phyloP scores from a whole-genome alignment of 768 basidiomycete genomes.

The Harrya chromipes region DNA sequence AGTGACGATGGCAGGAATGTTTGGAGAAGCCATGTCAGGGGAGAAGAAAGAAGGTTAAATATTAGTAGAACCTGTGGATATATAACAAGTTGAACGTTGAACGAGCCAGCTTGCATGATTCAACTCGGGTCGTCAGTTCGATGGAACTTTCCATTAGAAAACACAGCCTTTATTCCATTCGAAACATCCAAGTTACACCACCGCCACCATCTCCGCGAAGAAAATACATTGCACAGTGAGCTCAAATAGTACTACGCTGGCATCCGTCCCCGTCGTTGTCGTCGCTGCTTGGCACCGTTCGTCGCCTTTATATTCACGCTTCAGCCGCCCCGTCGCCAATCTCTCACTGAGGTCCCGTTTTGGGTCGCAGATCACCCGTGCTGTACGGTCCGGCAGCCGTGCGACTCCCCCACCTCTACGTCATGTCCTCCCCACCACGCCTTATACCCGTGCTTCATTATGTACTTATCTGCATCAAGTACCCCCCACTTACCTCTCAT shows the following conservation, averaged over 20 bases:
- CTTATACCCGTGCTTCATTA: constrained; percentile 15
- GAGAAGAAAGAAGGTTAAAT: neutral
- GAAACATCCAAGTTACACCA: constrained; percentile 11
- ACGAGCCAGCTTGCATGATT: too few species aligned
- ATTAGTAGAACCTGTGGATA: constrained; percentile 5
- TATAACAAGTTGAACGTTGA: neutral
- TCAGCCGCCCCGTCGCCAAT: neutral
- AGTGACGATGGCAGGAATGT: constrained; percentile 35
- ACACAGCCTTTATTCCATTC: constrained; percentile 27
- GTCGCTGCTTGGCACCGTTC: too few species aligned
- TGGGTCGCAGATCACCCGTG: constrained; percentile 22
- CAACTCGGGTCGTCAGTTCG: neutral
- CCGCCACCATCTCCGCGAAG: too few species aligned
- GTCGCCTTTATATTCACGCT: too few species aligned
- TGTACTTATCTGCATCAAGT: neutral
- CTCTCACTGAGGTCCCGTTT: constrained; percentile 17
- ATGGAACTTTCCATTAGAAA: constrained; percentile 29
- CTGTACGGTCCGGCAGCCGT: constrained; percentile 5
- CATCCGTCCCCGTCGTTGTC: too few species aligned
- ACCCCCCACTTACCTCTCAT: neutral
- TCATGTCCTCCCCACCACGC: constrained; percentile 18
- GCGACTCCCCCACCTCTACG: constrained; percentile 6
- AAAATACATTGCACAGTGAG: too few species aligned
- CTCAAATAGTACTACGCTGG: too few species aligned
- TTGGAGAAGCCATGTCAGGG: constrained; percentile 18